Evolutionary conservation across 768 basidiomycete species (phyloP).

Genomic region (Paxillus rubicundulus): DNA sequence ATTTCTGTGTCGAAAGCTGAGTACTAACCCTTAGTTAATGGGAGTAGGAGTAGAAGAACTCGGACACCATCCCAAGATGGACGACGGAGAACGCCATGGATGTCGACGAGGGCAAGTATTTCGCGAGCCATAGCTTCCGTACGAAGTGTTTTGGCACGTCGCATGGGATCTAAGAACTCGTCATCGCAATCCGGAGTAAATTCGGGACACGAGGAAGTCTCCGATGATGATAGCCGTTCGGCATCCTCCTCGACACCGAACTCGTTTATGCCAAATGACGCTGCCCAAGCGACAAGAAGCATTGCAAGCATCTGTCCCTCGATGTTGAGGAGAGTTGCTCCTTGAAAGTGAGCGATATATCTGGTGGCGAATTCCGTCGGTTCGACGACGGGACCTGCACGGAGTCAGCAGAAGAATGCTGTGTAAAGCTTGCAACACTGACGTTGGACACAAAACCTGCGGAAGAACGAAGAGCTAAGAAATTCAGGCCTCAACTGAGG

Average conservation of each 20-base stretch:
- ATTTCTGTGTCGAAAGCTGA: background rate
- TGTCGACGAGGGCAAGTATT: constrained; percentile 77
- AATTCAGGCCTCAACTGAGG: constrained; percentile 76
- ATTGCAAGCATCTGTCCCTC: constrained; percentile 77
- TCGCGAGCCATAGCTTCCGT: constrained; percentile 73
- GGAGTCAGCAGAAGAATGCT: constrained; percentile 6
- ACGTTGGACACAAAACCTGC: constrained; percentile 85
- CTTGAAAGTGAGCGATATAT: constrained; percentile 64
- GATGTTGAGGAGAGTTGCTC: constrained; percentile 57
- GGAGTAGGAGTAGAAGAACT: constrained; percentile 72
- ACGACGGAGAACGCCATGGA: constrained; percentile 71
- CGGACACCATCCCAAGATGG: constrained; percentile 88
- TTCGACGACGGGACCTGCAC: constrained; percentile 81
- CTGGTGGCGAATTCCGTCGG: constrained; percentile 75
- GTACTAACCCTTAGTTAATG: constrained; percentile 76
- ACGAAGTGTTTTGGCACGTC: constrained; percentile 48
- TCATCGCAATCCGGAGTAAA: constrained; percentile 18
- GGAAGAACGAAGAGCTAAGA: constrained; percentile 83
- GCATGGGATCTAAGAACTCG: constrained; percentile 35
- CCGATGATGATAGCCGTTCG: constrained; percentile 7
- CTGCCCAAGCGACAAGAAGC: constrained; percentile 84
- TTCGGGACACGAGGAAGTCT: constrained; percentile 2
- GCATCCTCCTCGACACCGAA: constrained; percentile 52
- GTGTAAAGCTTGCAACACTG: constrained; percentile 25
- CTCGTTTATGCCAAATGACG: constrained; percentile 85